Evolutionary conservation across 805 yeast genomes (phyloP), one percentile per base, ranked within the genome.

Genomic region (Cyberlindnera mycetangii): DNA sequence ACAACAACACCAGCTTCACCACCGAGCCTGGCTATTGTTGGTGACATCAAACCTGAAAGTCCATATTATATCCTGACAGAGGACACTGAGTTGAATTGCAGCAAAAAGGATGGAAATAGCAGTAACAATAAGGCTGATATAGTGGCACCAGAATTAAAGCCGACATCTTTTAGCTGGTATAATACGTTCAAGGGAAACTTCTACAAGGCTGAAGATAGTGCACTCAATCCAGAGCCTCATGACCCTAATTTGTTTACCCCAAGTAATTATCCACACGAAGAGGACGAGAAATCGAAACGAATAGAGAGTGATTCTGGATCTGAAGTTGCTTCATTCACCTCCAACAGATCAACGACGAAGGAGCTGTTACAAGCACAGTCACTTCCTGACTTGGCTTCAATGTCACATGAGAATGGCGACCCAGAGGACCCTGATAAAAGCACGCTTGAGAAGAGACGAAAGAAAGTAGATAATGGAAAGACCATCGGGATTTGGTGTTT

Each of bases 401-500:
- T 6, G 5, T 15, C 19, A n/a, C 9, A n/a, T 3, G 25, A 5
- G 11, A 19, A 34, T 15, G 37, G 31, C 5, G 40, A 37, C 32
- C 33, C 34, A 19, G 36, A 38, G 22, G 27, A 37, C 8, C 20
- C 30, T 16, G 20, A 21, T 12, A 5, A 7, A 15, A 21, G 11
- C 22, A 25, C 7, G 12, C 12, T 24, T 25, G 19, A 39, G 14
- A 22, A 18, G 3, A 19, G n/a, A 22, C 32, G 38, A 18, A 33
- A 17, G 11, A 34, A 28, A 16, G 28, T 36, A 12, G 38, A 39
- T 9, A 24, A 28, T 5, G 22, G 24, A 3, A 46, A 47, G 34
- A 48, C 47, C 4, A 33, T 55, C 11, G 30, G 45, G 1, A 52
- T 57, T 24, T 57, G 62, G 61, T 28, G 37, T 3, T 38, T 59